A percentile compares a stretch with the other conserved stretches of the same genome.
phyloP scores from a whole-genome alignment of 129 eudicot genomes.

The Scalesia atractyloides region DNA sequence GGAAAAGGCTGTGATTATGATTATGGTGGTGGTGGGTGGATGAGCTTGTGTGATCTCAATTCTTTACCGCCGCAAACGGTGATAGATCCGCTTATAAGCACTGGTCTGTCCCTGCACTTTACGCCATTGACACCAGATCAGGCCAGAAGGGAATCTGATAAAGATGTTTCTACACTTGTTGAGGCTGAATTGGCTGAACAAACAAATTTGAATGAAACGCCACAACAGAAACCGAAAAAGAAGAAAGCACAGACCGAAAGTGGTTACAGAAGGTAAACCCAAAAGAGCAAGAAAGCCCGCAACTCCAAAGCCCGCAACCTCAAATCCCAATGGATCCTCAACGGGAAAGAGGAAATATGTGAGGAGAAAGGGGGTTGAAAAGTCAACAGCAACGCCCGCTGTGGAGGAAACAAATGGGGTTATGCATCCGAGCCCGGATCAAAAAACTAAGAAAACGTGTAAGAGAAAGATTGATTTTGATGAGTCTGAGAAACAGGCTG shows the following conservation, averaged over 20 bases:
- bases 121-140: slow-evolving; percentile 65
- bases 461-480: slow-evolving; percentile 65
- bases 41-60: slow-evolving; percentile 45
- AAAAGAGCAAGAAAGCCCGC: slow-evolving; percentile 52
- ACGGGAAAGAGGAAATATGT: slow-evolving; percentile 66
- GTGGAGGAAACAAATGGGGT: slow-evolving; percentile 26
- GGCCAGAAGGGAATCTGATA: slow-evolving; percentile 23
- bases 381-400: slow-evolving; percentile 28
- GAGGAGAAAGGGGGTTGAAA: slow-evolving; percentile 45
- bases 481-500: slow-evolving; percentile 33
- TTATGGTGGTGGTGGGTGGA: slow-evolving; percentile 42
- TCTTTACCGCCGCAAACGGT: slow-evolving; percentile 28
- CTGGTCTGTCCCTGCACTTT: slow-evolving; percentile 32
- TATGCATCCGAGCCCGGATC: slow-evolving; percentile 23
- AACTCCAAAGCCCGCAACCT: slow-evolving; percentile 38
- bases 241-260: slow-evolving; percentile 87
- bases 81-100: slow-evolving; percentile 23
- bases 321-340: slow-evolving; percentile 32
- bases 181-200: slow-evolving; percentile 43
- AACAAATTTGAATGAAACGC: slow-evolving; percentile 55
- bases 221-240: slow-evolving; percentile 72
- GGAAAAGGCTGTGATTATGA: slow-evolving; percentile 12
- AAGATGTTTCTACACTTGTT: slow-evolving; percentile 33
- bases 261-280: slow-evolving; percentile 64
- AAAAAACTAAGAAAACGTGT: slow-evolving; percentile 45